Base-by-base conservation (phyloP, 2,329 filamentous ascomycete species). In the Claviceps purpurea region DNA sequence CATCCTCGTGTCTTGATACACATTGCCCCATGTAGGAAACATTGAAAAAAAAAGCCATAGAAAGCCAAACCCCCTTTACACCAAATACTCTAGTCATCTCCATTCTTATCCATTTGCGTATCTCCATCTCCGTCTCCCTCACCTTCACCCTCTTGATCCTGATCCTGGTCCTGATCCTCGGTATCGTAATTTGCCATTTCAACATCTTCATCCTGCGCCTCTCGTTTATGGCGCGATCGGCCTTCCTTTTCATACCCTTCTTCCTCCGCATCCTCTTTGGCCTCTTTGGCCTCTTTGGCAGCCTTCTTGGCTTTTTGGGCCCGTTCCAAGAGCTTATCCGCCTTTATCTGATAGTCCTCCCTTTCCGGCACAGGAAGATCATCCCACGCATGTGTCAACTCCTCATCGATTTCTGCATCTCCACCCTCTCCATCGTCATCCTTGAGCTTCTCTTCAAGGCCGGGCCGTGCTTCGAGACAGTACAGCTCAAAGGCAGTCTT, bases 371-470 rank as follows among this genome's bases (percentile, higher is more conserved):
- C 70, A 4, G 73, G 63, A 14, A 81, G 67, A 20, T 75, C 72
- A 54, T 77, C 74, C 78, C 78, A 82, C 43, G 68, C 67, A 13
- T 70, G 71, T n/a, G 70, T 66, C 8, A 81, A 69, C 65, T 79
- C 76, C 50, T 77, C 74, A n/a, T 79, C 76, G 13, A 77, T 62
- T 52, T 70, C 69, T 52, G 68, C 45, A 13, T 64, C 57, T 26
- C 20, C 37, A n/a, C 54, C 56, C 14, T 63, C 62, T 13, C 50
- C 56, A 14, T 62, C 60, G 18, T 61, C 58, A 16, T 71, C 70
- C 60, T 73, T 72, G 55, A 68, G 62, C 62, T 77, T 71, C 8
- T 68, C 66, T 48, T 72, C 68, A 30, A 76, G 63, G 11, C 64
- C 56, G 3, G 71, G 67, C 47, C 76, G 72, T 55, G 63, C 69